Evolutionary conservation across 495 filamentous ascomycete genomes (phyloP).

Genomic region (Amniculicola lignicola): DNA sequence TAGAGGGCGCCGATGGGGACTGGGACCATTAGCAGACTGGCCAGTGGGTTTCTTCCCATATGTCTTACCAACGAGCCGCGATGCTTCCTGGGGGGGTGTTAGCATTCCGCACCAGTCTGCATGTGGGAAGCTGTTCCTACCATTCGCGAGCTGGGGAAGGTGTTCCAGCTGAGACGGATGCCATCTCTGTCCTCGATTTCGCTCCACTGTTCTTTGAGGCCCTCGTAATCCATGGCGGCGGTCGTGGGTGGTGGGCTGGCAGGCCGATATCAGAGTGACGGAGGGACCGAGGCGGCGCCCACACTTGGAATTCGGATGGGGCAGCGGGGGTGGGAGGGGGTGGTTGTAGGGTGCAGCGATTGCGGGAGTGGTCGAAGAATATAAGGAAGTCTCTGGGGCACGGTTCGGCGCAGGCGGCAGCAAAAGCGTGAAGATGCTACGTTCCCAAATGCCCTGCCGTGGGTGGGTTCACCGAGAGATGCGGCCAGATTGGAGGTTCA

Average conservation of each 20-base stretch:
- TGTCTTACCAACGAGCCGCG: constrained; percentile 67
- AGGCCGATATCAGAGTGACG: constrained; percentile 9
- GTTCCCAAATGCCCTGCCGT: constrained; percentile 1
- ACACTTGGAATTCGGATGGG: constrained; percentile 26
- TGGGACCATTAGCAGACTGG: constrained; percentile 17
- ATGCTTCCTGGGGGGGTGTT: constrained; percentile 72
- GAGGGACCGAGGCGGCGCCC: constrained; percentile 32
- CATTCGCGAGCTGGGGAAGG: constrained; percentile 97
- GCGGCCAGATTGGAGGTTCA: constrained; percentile 32
- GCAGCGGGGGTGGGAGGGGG: background rate
- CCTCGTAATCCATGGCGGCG: constrained; percentile 60
- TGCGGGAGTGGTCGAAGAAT: background rate
- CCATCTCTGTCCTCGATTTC: constrained; percentile 97
- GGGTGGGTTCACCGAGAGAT: constrained; percentile 16
- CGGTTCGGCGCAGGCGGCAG: constrained; percentile 22
- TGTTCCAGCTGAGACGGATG: constrained; percentile 97
- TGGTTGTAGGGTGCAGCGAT: background rate
- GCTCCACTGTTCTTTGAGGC: constrained; percentile 94
- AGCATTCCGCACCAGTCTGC: constrained; percentile 19
- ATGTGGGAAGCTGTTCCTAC: constrained; percentile 48
- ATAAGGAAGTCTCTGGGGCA: background rate
- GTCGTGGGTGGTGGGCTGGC: constrained; percentile 2
- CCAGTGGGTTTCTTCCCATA: background rate
- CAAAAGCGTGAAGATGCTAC: constrained; percentile 22
- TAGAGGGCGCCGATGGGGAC: constrained; percentile 96